Evolutionary conservation across 345 rosid genomes (phyloP), one percentile per base, ranked within the genome.

Genomic region (Hibiscus trionum): DNA sequence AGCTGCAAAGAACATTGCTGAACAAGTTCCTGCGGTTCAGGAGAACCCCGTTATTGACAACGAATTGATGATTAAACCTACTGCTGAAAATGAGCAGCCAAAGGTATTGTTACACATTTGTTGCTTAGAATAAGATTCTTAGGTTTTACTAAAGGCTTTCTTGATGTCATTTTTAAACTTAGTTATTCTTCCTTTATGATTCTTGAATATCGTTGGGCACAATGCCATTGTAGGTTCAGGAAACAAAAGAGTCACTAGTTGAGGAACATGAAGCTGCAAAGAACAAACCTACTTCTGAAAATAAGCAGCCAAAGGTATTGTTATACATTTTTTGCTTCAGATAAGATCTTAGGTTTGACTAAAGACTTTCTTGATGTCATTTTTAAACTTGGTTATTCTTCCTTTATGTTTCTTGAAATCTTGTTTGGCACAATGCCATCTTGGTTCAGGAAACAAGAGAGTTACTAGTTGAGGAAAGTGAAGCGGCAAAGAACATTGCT

Each of bases 41-140:
- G 87, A 87, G 67, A 84, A 86, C 75, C 83, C 88, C 11, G 86
- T 86, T 58, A 77, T 83, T 71, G 90, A 88, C 81, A 76, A 81
- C 73, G 96, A 81, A 47, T 73, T 84, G 81, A 77, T 76, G 82
- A 81, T 87, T 67, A 90, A 87, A 53, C 58, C n/a, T 53, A 53
- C 58, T n/a, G 58, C 58, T 53, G 58, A 53, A n/a, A 53, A 53
- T 53, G 58, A 53, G 17, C 58, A 53, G 58, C 24, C n/a, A 19
- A 53, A 53, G 58, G 58, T 53, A 17, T 16, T 53, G 21, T 53
- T 53, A 53, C 21, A 53, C 24, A 53, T 16, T 53, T 53, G 24
- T 53, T 53, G 8, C 58, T 53, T 53, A 2, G 8, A 53, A 53
- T 53, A 53, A 53, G 24, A 53, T 33, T 16, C 21, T 53, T 53